Percentiles rank a stretch among this genome's conserved stretches.
Conservation (phyloP, 1,284 basidiomycete genomes). For the Pascua sp. region DNA sequence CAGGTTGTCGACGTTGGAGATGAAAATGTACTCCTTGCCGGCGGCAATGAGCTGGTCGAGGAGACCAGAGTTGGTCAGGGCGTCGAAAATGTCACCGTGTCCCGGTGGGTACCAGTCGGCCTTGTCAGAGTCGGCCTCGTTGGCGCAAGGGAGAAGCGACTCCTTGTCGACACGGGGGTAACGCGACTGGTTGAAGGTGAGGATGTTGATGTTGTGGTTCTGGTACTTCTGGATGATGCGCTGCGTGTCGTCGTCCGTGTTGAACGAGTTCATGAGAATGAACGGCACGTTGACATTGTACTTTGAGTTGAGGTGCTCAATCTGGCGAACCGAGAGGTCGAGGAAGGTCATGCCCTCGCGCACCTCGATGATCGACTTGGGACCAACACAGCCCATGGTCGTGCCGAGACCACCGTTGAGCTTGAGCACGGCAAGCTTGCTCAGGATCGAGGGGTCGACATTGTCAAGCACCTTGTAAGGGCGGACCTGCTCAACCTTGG, state of each 20-base stretch:
- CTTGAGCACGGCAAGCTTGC: constrained; percentile 97
- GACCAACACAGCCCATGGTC: constrained; percentile 54
- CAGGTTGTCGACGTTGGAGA: constrained; percentile 98
- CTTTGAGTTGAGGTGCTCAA: constrained; percentile 69
- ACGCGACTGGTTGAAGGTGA: constrained; percentile 89
- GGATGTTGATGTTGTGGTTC: constrained; percentile 94
- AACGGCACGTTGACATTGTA: constrained; percentile 81
- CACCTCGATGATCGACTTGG: constrained; percentile 85
- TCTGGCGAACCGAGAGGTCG: constrained; percentile 93
- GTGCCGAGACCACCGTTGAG: constrained; percentile 96
- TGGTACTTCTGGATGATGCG: constrained; percentile 99
- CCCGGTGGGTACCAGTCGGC: constrained; percentile 98
- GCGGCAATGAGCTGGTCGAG: constrained; percentile 90
- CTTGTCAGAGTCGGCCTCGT: constrained; percentile 85
- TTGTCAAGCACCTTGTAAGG: constrained; percentile 73
- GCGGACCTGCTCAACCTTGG: constrained; percentile 86
- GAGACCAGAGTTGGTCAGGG: constrained; percentile 80
- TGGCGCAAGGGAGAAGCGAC: constrained; percentile 83
- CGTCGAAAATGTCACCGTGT: constrained; percentile 74
- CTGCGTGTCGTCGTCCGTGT: constrained; percentile 94
- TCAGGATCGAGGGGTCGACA: constrained; percentile 68
- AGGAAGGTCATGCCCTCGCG: constrained; percentile 99
- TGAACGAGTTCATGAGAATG: constrained; percentile 99
- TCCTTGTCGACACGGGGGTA: constrained; percentile 98
- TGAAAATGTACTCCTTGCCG: constrained; percentile 98